Percentiles rank a stretch among this genome's conserved stretches.
Evolutionary conservation across 2,329 filamentous ascomycete species (phyloP).

Genomic region (Oidium heveae): DNA sequence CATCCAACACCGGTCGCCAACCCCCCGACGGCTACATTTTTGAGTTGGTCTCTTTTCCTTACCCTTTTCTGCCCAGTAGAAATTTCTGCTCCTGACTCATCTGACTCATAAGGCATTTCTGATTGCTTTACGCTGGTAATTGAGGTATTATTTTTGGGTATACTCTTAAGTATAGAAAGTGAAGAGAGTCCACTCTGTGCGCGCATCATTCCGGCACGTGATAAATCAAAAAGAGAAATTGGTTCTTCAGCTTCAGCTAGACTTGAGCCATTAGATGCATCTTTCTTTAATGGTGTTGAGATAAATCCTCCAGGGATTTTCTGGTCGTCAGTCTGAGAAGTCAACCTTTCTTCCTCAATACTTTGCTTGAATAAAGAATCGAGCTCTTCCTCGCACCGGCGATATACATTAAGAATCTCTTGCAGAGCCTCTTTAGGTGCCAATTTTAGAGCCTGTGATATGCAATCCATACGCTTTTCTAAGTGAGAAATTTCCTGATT

Average conservation of each 20-base stretch:
- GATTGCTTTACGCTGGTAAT: background rate
- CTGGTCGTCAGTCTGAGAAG: constrained; percentile 31
- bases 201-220: constrained; percentile 30
- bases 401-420: constrained; percentile 51
- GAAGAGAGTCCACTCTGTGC: constrained; percentile 32
- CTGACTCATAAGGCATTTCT: background rate
- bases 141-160: background rate
- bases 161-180: constrained; percentile 16
- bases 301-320: constrained; percentile 30
- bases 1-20: constrained; percentile 41
- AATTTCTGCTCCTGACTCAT: background rate
- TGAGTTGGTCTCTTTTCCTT: constrained; percentile 47
- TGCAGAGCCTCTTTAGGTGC: constrained; percentile 45
- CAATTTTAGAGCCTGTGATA: constrained; percentile 49
- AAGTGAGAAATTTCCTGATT: constrained; percentile 42
- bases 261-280: constrained; percentile 12
- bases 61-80: constrained; percentile 10
- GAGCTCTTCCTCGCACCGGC: constrained; percentile 55
- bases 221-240: constrained; percentile 39
- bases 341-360: constrained; percentile 43
- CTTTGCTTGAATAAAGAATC: constrained; percentile 32
- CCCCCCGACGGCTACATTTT: constrained; percentile 40
- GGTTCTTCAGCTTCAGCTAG: constrained; percentile 28
- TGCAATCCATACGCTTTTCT: constrained; percentile 58
- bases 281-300: constrained; percentile 14